Base-by-base conservation (phyloP, 768 basidiomycete species). In the Punctularia strigosozonata region DNA sequence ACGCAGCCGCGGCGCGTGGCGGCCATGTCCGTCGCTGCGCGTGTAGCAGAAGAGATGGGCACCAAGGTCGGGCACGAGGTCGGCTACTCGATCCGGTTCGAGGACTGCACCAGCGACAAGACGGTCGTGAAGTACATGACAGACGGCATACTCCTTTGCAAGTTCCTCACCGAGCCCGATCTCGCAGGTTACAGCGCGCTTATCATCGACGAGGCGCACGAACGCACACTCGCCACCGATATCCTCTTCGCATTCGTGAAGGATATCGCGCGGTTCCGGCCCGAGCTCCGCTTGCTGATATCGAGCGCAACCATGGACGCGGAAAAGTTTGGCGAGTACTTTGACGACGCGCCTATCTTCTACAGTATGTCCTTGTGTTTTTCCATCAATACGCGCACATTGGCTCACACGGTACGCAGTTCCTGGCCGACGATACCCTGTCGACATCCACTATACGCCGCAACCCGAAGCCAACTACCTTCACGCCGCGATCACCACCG, bases 101-200 rank as follows among this genome's bases (percentile, higher is more conserved):
- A 99, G 61, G 95, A 99, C 59, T 95, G 91, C 58, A 99, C 95
- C 15, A 95, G 89, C 65, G 91, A 98, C 68, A 97, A 95, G 67
- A 99, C 95, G 4, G 83, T 92, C 31, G 68, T 99, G 53, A 98
- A 99, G 62, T 99, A 99, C 62, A 95, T 99, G 95, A 99, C 95
- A 31, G 95, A 99, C 53, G 95, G 95, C 24, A 98, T 99, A 95
- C 69, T 99, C 20, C 64, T 98, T 32, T 75, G 95, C 52, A 91
- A 98, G 59, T 98, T 98, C 60, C 63, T 99, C 52, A 98, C 95
- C 7, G 95, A 99, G 58, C 95, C 95, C 0, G 89, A 92, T 63
- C 61, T 99, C 39, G 94, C 89, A 12, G 88, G 88, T 4, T 99
- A 98, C 56, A 81, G 90, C 34, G 88, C 82, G 22, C 64, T 99